Evolutionary conservation across 1,284 basidiomycete species (phyloP).

Genomic region (Earliella scabrosa): DNA sequence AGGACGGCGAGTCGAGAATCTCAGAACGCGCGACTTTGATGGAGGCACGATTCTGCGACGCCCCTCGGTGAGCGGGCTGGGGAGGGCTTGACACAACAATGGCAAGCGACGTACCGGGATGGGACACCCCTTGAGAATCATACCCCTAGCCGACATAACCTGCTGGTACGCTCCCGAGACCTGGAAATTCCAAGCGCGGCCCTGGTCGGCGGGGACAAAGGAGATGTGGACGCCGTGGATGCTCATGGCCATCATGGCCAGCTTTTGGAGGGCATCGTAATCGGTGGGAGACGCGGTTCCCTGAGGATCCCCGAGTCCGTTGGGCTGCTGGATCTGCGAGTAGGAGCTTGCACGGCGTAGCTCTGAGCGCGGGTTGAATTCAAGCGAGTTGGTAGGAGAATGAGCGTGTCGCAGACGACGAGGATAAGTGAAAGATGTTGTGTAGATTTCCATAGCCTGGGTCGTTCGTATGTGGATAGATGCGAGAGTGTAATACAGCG

Average conservation of each 20-base stretch:
- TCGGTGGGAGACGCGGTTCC: constrained; percentile 49
- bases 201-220: constrained; percentile 75
- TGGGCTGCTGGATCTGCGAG: constrained; percentile 45
- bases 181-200: constrained; percentile 85
- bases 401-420: constrained; percentile 72
- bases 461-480: constrained; percentile 35
- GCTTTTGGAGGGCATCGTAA: constrained; percentile 79
- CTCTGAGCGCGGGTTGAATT: constrained; percentile 51
- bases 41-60: constrained; percentile 71
- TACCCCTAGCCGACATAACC: constrained; percentile 89
- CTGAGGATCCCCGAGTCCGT: constrained; percentile 37
- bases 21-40: constrained; percentile 94
- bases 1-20: constrained; percentile 85
- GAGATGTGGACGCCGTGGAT: constrained; percentile 84
- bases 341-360: constrained; percentile 51
- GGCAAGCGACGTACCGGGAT: constrained; percentile 61
- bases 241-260: constrained; percentile 80
- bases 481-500: constrained; percentile 38
- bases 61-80: background rate
- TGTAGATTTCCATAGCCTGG: constrained; percentile 85
- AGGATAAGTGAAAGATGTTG: constrained; percentile 88
- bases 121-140: constrained; percentile 89
- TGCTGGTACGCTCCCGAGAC: constrained; percentile 91
- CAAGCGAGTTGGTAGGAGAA: constrained; percentile 65
- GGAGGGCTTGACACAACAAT: background rate